Evolutionary conservation across 2,329 filamentous ascomycete species (phyloP), one percentile per base, ranked within the genome.

Genomic region (Basipetospora chlamydospora): DNA sequence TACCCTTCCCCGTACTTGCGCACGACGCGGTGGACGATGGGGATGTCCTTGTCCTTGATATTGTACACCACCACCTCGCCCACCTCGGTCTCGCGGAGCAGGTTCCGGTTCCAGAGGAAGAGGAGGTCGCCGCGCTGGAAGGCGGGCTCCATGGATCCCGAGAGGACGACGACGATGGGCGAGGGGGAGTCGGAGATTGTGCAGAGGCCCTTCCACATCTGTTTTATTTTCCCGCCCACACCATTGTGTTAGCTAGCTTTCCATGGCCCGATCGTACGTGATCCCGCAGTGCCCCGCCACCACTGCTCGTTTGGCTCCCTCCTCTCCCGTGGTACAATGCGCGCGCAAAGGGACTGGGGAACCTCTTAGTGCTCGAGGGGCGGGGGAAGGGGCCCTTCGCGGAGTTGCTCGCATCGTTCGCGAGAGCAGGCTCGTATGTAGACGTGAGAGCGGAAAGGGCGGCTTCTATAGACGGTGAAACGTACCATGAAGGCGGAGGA

Each of bases 11-110:
- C 74, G 53, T 77, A 79, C 53, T 75, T 77, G 59, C 87, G 73
- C 38, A 96, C 80, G 8, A 96, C 72, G 35, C 90, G 69, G 63
- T 98, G 90, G 46, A 98, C 90, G 58, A 98, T 98, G 21, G 90
- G 90, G 44, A 98, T 96, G 46, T 94, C 83, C 66, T 96, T 98
- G 40, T 80, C 86, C 55, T 76, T 73, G 37, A 94, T 81, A 53
- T 93, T 93, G 60, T 76, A 76, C 8, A 76, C 70, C 7, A 75
- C 70, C n/a, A 76, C 54, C 45, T 70, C 66, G 42, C 67, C 67
- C 12, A 73, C 67, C 29, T 63, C 61, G 2, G 67, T 71, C 44
- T 73, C 69, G 37, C 60, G 55, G n/a, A 66, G 31, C 5, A 73
- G 38, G 46, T 77, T 74, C 39, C 80, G 64, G 54, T 87, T 87